Base-by-base conservation (phyloP, 345 rosid species). In the Salix dunnii region DNA sequence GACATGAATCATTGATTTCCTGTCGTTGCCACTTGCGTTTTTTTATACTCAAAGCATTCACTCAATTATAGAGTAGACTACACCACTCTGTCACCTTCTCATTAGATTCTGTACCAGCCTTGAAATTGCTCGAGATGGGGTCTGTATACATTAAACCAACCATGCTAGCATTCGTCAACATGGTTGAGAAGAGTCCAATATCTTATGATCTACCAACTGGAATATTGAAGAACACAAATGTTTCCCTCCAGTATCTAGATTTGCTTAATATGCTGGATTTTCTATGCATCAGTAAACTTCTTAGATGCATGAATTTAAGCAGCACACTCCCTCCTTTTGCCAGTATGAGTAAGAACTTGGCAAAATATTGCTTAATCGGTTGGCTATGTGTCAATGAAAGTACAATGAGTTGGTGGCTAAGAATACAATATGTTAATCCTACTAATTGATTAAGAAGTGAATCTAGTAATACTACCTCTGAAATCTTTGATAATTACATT, bases 1-100 rank as follows among this genome's bases (percentile, higher is more conserved):
- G 66, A 74, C 78, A 78, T 65, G 42, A 76, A 64, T 43, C 27
- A 46, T 33, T 73, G 48, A 42, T 33, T 48, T 69, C 12, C 31
- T 58, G 36, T 17, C 4, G 13, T 9, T 21, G 3, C 49, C 71
- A 31, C 36, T 51, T 31, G 31, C 16, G 46, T 20, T 6, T 65
- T 66, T 4, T 21, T 36, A 31, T 9, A 25, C 68, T 17, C 38
- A 73, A 27, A 38, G 38, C 16, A 65, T 16, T 73, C 30, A 27
- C 38, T 73, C 55, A 23, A 40, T 61, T 61, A 16, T 18, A 51
- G 27, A 73, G 27, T 6, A 42, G 55, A 62, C 11, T 18, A 42
- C 68, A 27, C 40, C 68, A 27, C 23, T 17, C 28, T 73, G 27
- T 40, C 68, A 73, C n/a, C 55, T 61, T 42, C 46, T 33, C 21